A percentile compares a stretch with the other conserved stretches of the same genome.
These are phyloP conservation scores for Cryphonectria radicalis DNA, from an alignment of 2,329 filamentous ascomycete genomes.

Conservation along the genomic window DNA sequence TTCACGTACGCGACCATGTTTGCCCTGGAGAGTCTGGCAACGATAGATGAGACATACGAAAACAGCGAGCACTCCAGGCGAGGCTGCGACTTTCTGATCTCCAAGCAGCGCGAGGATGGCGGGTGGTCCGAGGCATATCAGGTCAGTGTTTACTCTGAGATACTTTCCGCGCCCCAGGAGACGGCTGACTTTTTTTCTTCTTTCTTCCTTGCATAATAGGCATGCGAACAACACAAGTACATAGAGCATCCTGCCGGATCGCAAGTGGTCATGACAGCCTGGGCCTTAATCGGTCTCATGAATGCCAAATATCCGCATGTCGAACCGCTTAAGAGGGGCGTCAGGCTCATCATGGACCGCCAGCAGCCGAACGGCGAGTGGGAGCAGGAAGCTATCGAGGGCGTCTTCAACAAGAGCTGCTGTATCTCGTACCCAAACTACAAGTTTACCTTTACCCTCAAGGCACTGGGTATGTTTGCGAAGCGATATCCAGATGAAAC, in stretches of 20 bases:
- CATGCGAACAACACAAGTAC: slow-evolving; percentile 78
- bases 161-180: background rate
- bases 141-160: slow-evolving; percentile 44
- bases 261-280: slow-evolving; percentile 93
- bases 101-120: slow-evolving; percentile 83
- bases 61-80: slow-evolving; percentile 72
- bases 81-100: slow-evolving; percentile 84
- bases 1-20: slow-evolving; percentile 99
- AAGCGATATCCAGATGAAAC: slow-evolving; percentile 69
- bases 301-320: slow-evolving; percentile 80
- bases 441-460: slow-evolving; percentile 94
- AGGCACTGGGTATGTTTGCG: slow-evolving; percentile 89
- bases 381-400: slow-evolving; percentile 94
- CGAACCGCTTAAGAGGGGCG: slow-evolving; percentile 71
- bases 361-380: slow-evolving; percentile 92
- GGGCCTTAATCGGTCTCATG: slow-evolving; percentile 82
- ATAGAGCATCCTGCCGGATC: slow-evolving; percentile 74
- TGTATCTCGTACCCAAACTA: slow-evolving; percentile 99
- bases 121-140: slow-evolving; percentile 97
- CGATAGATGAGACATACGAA: slow-evolving; percentile 78
- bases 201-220: slow-evolving; percentile 44
- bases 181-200: slow-evolving; percentile 5
- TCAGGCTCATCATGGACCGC: slow-evolving; percentile 80
- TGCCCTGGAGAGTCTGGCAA: slow-evolving; percentile 82
- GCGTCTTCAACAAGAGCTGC: slow-evolving; percentile 98